Percentiles rank a stretch among this genome's conserved stretches.
Evolutionary conservation across 495 filamentous ascomycete genomes (phyloP).

Genomic region (Aspergillus asperescens): DNA sequence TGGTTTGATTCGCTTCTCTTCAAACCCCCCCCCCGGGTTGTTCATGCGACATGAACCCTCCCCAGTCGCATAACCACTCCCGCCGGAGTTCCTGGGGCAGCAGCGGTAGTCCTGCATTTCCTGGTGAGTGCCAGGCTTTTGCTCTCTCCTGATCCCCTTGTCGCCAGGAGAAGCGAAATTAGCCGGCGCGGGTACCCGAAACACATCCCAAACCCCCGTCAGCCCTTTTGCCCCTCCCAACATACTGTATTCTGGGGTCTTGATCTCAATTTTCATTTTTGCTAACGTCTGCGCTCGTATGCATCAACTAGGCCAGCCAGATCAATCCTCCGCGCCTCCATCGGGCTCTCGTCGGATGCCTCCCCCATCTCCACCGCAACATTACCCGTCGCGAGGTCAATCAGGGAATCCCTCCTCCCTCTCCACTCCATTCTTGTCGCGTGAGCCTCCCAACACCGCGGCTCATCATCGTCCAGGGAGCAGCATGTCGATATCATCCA

Average conservation of each 20-base stretch:
- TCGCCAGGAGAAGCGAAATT: slow-evolving; percentile 5
- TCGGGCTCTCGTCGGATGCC: slow-evolving; percentile 53
- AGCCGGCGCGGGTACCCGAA: not conserved
- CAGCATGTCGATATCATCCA: slow-evolving; percentile 95
- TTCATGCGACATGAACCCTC: slow-evolving; percentile 35
- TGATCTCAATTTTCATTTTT: not conserved
- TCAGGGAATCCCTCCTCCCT: slow-evolving; percentile 38
- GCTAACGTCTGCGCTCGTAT: slow-evolving; percentile 13
- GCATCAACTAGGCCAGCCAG: slow-evolving; percentile 26
- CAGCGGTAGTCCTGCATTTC: slow-evolving; percentile 31
- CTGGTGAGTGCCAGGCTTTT: slow-evolving; percentile 33
- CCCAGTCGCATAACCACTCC: slow-evolving; percentile 26
- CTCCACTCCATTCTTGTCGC: slow-evolving; percentile 42
- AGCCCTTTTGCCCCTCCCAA: not conserved
- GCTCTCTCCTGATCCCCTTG: slow-evolving; percentile 2
- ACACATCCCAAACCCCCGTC: not conserved
- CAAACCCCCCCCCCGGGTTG: slow-evolving; percentile 2
- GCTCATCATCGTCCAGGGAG: slow-evolving; percentile 56
- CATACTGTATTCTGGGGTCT: not conserved
- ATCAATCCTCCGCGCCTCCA: slow-evolving; percentile 41
- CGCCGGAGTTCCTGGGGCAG: slow-evolving; percentile 37
- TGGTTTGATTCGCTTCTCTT: slow-evolving; percentile 6
- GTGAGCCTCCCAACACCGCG: slow-evolving; percentile 47
- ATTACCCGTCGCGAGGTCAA: slow-evolving; percentile 41
- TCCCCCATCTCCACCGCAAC: slow-evolving; percentile 55